A percentile compares a stretch with the other conserved stretches of the same genome.
phyloP scores from a whole-genome alignment of 805 yeast genomes.

The Soucietia sequanensis region DNA sequence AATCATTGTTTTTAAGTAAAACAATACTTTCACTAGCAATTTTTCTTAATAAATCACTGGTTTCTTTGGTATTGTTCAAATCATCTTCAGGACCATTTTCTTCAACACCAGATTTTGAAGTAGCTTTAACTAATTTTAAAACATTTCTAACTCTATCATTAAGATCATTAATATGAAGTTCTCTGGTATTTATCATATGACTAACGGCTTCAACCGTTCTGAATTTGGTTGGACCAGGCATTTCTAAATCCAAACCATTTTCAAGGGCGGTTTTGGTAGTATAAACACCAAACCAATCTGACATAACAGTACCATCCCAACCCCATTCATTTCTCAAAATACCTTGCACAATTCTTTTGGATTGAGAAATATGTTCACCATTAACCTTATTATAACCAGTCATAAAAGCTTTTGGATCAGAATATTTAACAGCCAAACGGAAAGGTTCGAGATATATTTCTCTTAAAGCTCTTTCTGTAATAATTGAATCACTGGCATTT shows the following conservation, averaged over 20 bases:
- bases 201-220: conserved; percentile 14
- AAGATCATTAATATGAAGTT: conserved; percentile 21
- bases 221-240: conserved; percentile 32
- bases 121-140: conserved; percentile 23
- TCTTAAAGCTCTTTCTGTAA: conserved; percentile 30
- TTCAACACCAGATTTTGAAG: conserved; percentile 14
- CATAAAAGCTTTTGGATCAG: conserved; percentile 30
- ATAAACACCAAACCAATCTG: conserved; percentile 34
- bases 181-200: conserved; percentile 25
- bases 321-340: conserved; percentile 29
- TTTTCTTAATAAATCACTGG: conserved; percentile 18
- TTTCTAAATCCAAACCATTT: conserved; percentile 32
- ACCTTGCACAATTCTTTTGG: conserved; percentile 18
- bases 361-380: conserved; percentile 29
- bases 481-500: conserved; percentile 25
- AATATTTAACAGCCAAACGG: conserved; percentile 28
- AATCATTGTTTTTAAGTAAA: conserved; percentile 25
- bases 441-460: conserved; percentile 35
- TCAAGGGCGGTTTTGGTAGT: conserved; percentile 24
- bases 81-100: conserved; percentile 21
- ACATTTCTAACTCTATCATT: conserved; percentile 28
- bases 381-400: conserved; percentile 31
- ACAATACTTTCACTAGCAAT: conserved; percentile 27
- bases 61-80: conserved; percentile 22
- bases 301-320: conserved; percentile 33